Conservation (phyloP, 139 green algal species). For the Diplosphaera chodatii region DNA sequence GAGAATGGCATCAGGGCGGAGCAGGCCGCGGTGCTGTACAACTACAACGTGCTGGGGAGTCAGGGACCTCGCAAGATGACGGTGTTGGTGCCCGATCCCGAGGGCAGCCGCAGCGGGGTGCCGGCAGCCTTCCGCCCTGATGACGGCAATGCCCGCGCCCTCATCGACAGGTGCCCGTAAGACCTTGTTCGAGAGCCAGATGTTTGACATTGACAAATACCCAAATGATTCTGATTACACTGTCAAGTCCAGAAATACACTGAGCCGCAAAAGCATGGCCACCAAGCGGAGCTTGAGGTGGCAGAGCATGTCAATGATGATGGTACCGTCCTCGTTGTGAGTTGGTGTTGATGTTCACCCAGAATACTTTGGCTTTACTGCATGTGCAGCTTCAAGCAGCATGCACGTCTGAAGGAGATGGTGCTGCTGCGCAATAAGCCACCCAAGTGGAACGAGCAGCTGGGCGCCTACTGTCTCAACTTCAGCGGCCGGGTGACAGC, state of each 20-base stretch:
- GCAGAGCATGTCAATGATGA: not conserved
- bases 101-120: conserved; percentile 2
- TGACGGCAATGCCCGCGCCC: not conserved
- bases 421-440: conserved; percentile 83
- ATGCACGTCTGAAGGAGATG: conserved; percentile 10
- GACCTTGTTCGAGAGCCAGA: too few relatives aligned
- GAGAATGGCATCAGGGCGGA: conserved; percentile 29
- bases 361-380: not conserved
- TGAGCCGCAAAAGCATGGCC: too few relatives aligned
- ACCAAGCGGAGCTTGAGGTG: too few relatives aligned
- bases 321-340: too few relatives aligned
- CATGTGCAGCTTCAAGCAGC: conserved; percentile 25
- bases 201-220: too few relatives aligned
- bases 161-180: not conserved
- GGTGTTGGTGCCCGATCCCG: conserved; percentile 54
- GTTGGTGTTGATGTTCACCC: too few relatives aligned
- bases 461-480: conserved; percentile 94
- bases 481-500: conserved; percentile 95
- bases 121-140: conserved; percentile 5
- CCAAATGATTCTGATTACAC: too few relatives aligned
- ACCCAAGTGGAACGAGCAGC: conserved; percentile 86
- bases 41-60: conserved; percentile 91
- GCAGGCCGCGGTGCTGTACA: conserved; percentile 74
- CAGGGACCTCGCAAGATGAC: conserved; percentile 87
- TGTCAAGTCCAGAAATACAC: too few relatives aligned